Evolutionary conservation across 164 flowering plant genomes (phyloP).

Genomic region (Pachysandra terminalis): DNA sequence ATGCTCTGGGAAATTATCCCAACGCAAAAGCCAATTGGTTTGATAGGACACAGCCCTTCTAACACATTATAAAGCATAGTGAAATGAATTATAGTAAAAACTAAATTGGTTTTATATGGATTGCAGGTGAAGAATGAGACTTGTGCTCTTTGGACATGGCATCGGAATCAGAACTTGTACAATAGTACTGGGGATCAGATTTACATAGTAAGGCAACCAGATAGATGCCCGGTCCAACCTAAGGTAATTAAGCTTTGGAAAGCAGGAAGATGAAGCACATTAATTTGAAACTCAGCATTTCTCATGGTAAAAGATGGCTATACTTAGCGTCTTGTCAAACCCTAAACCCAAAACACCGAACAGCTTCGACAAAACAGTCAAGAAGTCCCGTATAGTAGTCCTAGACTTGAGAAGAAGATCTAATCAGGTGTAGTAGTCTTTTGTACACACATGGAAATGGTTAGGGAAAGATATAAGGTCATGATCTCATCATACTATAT

Average conservation of each 20-base stretch:
- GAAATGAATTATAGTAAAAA: not conserved
- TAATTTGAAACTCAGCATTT: not conserved
- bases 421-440: no score
- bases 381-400: no score
- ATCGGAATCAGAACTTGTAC: conserved; percentile 64
- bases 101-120: conserved; percentile 4
- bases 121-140: conserved; percentile 85
- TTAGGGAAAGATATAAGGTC: no score
- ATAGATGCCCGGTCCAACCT: conserved; percentile 32
- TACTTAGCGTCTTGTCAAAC: not conserved
- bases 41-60: not conserved
- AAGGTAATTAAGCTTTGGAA: conserved; percentile 16
- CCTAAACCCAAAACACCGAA: not conserved
- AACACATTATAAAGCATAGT: not conserved
- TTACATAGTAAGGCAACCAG: conserved; percentile 70
- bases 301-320: not conserved
- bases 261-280: not conserved
- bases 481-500: no score
- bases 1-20: not conserved
- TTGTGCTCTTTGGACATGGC: conserved; percentile 86
- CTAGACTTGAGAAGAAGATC: no score
- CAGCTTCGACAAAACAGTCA: no score
- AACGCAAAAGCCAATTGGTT: not conserved
- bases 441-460: no score
- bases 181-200: conserved; percentile 62